Evolutionary conservation across 345 rosid genomes (phyloP).

Genomic region (Trapa incisa): DNA sequence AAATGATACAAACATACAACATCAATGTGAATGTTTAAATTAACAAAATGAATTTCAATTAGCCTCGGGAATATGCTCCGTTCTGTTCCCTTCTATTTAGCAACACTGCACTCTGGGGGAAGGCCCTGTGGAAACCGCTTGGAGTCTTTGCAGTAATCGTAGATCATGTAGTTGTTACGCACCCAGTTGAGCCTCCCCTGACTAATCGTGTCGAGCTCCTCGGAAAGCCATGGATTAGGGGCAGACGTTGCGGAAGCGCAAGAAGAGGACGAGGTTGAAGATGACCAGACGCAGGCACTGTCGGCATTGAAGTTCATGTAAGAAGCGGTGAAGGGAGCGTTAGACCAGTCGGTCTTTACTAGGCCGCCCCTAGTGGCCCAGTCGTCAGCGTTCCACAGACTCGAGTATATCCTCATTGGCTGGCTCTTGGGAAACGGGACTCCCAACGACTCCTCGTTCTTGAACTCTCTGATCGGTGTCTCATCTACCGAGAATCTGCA

Average conservation of each 20-base stretch:
- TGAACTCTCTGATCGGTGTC: slow-evolving; percentile 51
- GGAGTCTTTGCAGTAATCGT: slow-evolving; percentile 38
- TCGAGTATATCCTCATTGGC: slow-evolving; percentile 48
- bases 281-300: slow-evolving; percentile 36
- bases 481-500: slow-evolving; percentile 42
- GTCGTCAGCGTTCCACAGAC: slow-evolving; percentile 52
- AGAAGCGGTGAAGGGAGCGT: slow-evolving; percentile 51
- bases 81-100: background rate
- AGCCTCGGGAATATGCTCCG: background rate
- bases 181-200: slow-evolving; percentile 36
- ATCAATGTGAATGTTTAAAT: background rate
- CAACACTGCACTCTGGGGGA: slow-evolving; percentile 32
- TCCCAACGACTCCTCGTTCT: slow-evolving; percentile 37
- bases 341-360: slow-evolving; percentile 47
- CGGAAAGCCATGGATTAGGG: slow-evolving; percentile 22
- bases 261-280: slow-evolving; percentile 21
- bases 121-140: slow-evolving; percentile 46
- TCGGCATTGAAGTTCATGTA: slow-evolving; percentile 31
- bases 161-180: slow-evolving; percentile 44
- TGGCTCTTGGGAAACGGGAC: slow-evolving; percentile 36
- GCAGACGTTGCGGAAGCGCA: slow-evolving; percentile 10
- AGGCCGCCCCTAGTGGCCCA: slow-evolving; percentile 60
- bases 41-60: background rate
- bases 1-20: background rate
- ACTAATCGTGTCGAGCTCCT: slow-evolving; percentile 25